Conservation (phyloP, 345 rosid species). For the Punica granatum region DNA sequence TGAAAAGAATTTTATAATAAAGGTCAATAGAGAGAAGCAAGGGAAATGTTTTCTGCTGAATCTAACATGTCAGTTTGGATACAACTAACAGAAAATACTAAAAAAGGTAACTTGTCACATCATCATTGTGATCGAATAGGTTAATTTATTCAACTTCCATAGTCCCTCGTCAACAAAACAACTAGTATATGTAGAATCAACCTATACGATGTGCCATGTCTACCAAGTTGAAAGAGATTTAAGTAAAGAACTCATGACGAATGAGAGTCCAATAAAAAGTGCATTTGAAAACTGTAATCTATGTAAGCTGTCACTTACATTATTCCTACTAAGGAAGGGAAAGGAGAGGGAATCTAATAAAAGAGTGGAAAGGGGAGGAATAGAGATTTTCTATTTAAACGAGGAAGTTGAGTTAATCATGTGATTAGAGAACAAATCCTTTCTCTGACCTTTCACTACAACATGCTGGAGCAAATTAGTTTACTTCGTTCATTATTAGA, state of each 20-base stretch:
- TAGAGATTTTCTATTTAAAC: no score
- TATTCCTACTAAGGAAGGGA: no score
- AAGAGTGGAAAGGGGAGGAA: no score
- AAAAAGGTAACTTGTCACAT: neutral
- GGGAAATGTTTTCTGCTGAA: constrained; percentile 11
- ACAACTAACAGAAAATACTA: neutral
- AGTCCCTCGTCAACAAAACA: neutral
- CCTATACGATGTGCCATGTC: neutral
- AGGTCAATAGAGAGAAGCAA: constrained; percentile 18
- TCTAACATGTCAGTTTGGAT: no score
- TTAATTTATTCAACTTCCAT: neutral
- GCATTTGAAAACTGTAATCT: no score
- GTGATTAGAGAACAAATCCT: neutral
- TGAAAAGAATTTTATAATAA: constrained; percentile 2
- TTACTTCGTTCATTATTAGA: no score
- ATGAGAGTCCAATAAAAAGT: neutral
- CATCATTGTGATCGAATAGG: neutral
- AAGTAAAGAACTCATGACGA: neutral
- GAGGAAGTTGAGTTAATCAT: no score
- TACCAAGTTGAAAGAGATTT: neutral
- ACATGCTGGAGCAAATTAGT: neutral
- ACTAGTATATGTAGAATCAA: neutral
- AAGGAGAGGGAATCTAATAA: no score
- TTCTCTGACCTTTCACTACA: neutral
- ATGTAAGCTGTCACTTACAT: neutral